Conservation (phyloP, 1,284 basidiomycete genomes). For the Abortiporus biennis region DNA sequence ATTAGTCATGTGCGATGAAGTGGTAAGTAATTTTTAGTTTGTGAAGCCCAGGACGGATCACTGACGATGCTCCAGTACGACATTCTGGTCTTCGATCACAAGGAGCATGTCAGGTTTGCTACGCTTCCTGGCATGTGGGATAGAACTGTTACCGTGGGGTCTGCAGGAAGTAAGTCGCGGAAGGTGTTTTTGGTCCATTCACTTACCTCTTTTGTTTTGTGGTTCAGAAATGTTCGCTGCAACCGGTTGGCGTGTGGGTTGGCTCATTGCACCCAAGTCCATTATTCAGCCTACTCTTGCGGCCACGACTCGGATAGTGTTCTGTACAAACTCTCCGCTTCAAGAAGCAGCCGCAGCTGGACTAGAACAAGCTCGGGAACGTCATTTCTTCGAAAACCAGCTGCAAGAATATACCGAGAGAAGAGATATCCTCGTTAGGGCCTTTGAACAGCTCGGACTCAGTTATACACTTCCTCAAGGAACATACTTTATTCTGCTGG, state of each 20-base stretch:
- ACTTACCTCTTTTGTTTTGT: conserved; percentile 1
- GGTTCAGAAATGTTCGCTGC: conserved; percentile 88
- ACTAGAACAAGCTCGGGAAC: conserved; percentile 68
- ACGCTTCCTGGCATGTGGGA: conserved; percentile 98
- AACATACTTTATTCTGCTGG: conserved; percentile 85
- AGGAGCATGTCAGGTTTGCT: conserved; percentile 89
- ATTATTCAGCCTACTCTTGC: conserved; percentile 87
- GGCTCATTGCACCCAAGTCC: conserved; percentile 84
- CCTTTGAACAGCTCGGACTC: conserved; percentile 83
- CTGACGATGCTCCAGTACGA: conserved; percentile 69
- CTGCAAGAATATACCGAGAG: conserved; percentile 77
- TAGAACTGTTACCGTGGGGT: conserved; percentile 79
- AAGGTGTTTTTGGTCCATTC: not conserved
- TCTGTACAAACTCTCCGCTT: conserved; percentile 88
- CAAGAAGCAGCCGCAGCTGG: conserved; percentile 91
- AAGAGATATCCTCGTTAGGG: conserved; percentile 64
- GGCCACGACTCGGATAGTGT: conserved; percentile 91
- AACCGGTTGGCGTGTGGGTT: conserved; percentile 97
- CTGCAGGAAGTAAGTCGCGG: conserved; percentile 74
- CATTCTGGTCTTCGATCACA: conserved; percentile 83
- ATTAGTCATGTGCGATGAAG: conserved; percentile 94
- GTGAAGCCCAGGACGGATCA: conserved; percentile 2
- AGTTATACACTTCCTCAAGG: conserved; percentile 88
- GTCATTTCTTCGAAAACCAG: conserved; percentile 81
- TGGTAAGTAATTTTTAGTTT: conserved; percentile 46